Base-by-base conservation (phyloP, 768 basidiomycete genomes). In the Trichaptum fuscoviolaceum region DNA sequence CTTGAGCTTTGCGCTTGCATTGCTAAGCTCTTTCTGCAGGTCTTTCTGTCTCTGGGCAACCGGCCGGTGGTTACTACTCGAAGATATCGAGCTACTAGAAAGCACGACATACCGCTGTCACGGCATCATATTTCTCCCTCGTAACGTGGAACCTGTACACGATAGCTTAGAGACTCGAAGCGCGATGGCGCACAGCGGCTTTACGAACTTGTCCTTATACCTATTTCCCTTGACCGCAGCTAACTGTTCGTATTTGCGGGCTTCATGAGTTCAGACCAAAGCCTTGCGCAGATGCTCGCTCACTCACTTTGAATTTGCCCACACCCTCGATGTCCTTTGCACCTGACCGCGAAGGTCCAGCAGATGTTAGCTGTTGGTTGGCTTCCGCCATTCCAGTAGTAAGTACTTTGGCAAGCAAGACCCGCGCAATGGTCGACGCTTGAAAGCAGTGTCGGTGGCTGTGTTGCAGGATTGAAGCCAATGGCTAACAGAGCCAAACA, bases 1-100 rank as follows among this genome's bases (percentile, higher is more conserved):
- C 57, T 65, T 67, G 63, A 64, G 63, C 35, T 64, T 67, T 3
- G 35, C 20, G 25, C 58, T 58, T 2, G 66, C 66, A 58, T 35
- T 26, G n/a, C 34, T 52, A 17, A 67, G 34, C 17, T 58, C 20
- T 12, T 62, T 34, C 26, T 64, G 58, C 52, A 58, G 62, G 4
- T 57, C 63, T n/a, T 35, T 58, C 34, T 64, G 66, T 23, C 34
- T 64, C 66, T 67, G 66, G 23, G 20, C 25, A 57, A 52, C 42
- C 42, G 42, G 42, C 42, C 42, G 42, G 42, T 12, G 2, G 42
- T 52, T 52, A 52, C 15, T 52, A 30, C 42, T 15, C 3, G 42
- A 20, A 52, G 12, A 20, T 4, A 5, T 20, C 12, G 42, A 12
- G 12, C 15, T 20, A 12, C 20, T 52, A 20, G 15, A 12, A 15